A percentile compares a stretch with the other conserved stretches of the same genome.
Evolutionary conservation across 2,329 filamentous ascomycete species (phyloP).

Genomic region (Pseudohalonectria lignicola): DNA sequence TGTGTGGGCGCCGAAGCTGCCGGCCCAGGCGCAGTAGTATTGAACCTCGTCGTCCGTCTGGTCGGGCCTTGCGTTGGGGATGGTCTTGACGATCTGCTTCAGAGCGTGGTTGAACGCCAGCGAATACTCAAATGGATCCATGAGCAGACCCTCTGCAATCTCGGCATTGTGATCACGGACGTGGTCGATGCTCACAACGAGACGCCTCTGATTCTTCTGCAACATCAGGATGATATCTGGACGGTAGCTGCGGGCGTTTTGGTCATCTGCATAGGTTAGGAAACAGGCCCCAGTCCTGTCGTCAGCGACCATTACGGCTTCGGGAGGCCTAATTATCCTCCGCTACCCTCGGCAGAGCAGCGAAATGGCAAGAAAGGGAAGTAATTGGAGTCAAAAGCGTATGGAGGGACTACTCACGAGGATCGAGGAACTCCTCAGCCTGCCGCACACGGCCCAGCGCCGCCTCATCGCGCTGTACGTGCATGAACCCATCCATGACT

Average conservation of each 20-base stretch:
- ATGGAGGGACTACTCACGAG: constrained; percentile 42
- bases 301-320: constrained; percentile 1
- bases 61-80: constrained; percentile 63
- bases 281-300: too few relatives aligned
- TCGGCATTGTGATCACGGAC: constrained; percentile 79
- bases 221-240: constrained; percentile 77
- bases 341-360: constrained; percentile 4
- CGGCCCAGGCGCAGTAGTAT: constrained; percentile 96
- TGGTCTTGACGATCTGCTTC: constrained; percentile 74
- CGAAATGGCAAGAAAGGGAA: constrained; percentile 13
- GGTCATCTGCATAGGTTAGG: constrained; percentile 32
- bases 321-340: too few relatives aligned
- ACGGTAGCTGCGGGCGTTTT: constrained; percentile 62
- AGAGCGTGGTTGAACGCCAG: constrained; percentile 84
- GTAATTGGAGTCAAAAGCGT: neutral
- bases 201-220: constrained; percentile 52
- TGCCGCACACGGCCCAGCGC: constrained; percentile 73
- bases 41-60: constrained; percentile 69
- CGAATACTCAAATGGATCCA: constrained; percentile 78
- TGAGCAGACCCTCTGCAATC: constrained; percentile 67
- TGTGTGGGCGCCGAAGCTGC: constrained; percentile 87
- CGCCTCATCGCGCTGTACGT: constrained; percentile 76
- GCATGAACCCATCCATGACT: constrained; percentile 61
- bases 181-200: constrained; percentile 76
- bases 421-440: constrained; percentile 89